Evolutionary conservation across 495 filamentous ascomycete species (phyloP), one percentile per base, ranked within the genome.

Genomic region (Xylaria longipes): DNA sequence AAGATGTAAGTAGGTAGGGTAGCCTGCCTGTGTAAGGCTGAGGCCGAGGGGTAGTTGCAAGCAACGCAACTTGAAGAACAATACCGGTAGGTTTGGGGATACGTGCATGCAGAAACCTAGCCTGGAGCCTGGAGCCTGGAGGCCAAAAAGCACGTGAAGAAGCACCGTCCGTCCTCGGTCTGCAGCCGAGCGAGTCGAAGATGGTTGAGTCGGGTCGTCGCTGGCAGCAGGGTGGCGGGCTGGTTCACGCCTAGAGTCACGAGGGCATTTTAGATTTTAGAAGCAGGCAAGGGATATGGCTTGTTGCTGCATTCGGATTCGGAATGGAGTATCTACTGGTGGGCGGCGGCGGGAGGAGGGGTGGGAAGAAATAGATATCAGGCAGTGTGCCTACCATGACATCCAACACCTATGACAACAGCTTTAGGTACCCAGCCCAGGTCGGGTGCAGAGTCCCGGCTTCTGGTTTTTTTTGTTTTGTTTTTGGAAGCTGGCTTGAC

Each of bases 201-300:
- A 35, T 3, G 9, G 29, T 33, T n/a, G 14, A 25, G 27, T 22
- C 20, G 29, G 29, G 63, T 57, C 35, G 29, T 57, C 35, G 27
- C 15, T 57, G 52, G 45, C n/a, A 22, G 35, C 27, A 2, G 15
- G 31, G n/a, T 41, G 25, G 17, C 9, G 43, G 65, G 48, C 43
- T 33, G 48, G 50, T 37, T 68, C 54, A 69, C 37, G 41, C 12
- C 56, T 15, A 45, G 37, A 69, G 66, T 69, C 66, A 69, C 66
- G 54, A 60, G 66, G 66, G n/a, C 66, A 69, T 37, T 37, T 60
- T 35, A 60, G 33, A 43, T 58, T 67, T 69, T 69, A 61, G 66
- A 46, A 27, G 66, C 56, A 58, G 52, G 54, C 52, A 61, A 68
- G 66, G 41, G 52, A 66, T 54, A 27, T 35, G 43, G 58, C 46